Conservation (phyloP, 768 basidiomycete species). For the Tulasnella sp. region DNA sequence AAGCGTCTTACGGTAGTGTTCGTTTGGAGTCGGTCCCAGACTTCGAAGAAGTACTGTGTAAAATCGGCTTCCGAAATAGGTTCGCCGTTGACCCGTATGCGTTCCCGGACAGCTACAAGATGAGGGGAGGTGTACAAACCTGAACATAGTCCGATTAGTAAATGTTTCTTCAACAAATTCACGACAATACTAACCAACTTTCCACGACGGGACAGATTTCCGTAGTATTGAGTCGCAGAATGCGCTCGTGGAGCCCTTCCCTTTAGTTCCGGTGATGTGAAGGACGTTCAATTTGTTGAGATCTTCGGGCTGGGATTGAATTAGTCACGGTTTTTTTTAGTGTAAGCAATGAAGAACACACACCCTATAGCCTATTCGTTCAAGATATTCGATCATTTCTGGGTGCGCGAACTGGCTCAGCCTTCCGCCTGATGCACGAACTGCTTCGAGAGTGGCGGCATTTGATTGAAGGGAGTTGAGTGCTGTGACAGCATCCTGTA, state of each 20-base stretch:
- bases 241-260: conserved; percentile 94
- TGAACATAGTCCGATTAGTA: conserved; percentile 23
- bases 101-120: conserved; percentile 87
- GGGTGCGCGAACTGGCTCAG: conserved; percentile 52
- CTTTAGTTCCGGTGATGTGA: conserved; percentile 96
- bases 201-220: conserved; percentile 59
- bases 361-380: conserved; percentile 77
- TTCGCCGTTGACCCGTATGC: conserved; percentile 84
- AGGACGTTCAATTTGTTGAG: conserved; percentile 85
- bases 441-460: conserved; percentile 80
- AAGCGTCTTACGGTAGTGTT: conserved; percentile 43
- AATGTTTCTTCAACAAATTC: neutral
- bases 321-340: neutral
- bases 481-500: conserved; percentile 50
- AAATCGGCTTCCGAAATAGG: conserved; percentile 85
- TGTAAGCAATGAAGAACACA: conserved; percentile 19
- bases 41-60: conserved; percentile 86
- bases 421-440: conserved; percentile 58
- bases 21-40: conserved; percentile 73
- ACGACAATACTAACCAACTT: conserved; percentile 48
- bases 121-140: conserved; percentile 97
- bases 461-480: conserved; percentile 84
- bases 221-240: conserved; percentile 82
- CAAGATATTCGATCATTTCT: conserved; percentile 85
- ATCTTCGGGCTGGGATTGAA: conserved; percentile 49